These are phyloP conservation scores for Herpotrichia juniperi DNA, from an alignment of 2,329 filamentous ascomycete genomes.

Conservation along the genomic window DNA sequence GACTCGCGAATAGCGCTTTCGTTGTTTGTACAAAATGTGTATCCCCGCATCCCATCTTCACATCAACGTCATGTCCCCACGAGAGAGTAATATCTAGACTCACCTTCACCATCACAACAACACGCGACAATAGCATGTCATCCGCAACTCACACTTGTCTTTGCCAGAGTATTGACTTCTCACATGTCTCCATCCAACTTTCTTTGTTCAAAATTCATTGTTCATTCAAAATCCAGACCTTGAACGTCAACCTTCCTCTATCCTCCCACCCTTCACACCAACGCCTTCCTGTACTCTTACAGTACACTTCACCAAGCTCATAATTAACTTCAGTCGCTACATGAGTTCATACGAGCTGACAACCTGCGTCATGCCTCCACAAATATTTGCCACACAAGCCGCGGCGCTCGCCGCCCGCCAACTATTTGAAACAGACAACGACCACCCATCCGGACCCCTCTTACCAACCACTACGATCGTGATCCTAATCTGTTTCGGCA, in stretches of 20 bases:
- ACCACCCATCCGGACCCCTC: slow-evolving; percentile 7
- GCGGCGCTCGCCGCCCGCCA: slow-evolving; percentile 14
- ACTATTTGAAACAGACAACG: slow-evolving; percentile 10
- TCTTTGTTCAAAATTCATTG: neutral
- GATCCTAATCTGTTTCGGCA: slow-evolving; percentile 29
- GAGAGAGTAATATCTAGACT: neutral
- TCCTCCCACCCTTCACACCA: too few species aligned
- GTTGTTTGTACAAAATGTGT: neutral
- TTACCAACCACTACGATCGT: slow-evolving; percentile 24
- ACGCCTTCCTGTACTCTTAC: too few species aligned
- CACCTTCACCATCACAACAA: neutral
- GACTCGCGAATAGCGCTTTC: neutral
- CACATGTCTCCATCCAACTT: neutral
- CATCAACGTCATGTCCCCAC: neutral
- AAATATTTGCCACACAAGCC: neutral
- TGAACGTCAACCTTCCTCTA: too few species aligned
- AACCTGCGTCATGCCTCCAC: neutral
- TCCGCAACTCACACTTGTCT: neutral
- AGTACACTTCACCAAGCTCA: too few species aligned
- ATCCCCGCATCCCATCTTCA: neutral
- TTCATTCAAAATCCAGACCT: too few species aligned
- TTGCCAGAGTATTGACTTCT: too few species aligned
- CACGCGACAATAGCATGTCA: neutral
- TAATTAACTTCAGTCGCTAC: too few species aligned
- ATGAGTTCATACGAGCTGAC: too few species aligned